These are phyloP conservation scores for Boechera divaricarpa DNA, from an alignment of 345 rosid genomes.

Conservation along the genomic window DNA sequence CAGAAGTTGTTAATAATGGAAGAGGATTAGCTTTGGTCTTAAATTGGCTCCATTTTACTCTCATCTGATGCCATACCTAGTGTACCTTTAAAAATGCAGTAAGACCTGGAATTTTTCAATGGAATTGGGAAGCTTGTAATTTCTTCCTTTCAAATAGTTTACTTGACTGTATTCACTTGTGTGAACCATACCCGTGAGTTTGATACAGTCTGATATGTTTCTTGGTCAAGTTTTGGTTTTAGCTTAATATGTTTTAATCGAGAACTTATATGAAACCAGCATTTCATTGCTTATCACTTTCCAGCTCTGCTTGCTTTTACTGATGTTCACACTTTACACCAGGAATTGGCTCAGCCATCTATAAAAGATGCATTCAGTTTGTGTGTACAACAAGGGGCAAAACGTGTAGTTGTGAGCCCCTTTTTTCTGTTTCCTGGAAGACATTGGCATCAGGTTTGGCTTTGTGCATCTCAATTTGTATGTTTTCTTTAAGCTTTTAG, in stretches of 20 bases:
- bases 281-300: neutral
- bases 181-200: neutral
- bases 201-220: neutral
- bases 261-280: neutral
- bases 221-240: slow-evolving; percentile 4
- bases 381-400: slow-evolving; percentile 79
- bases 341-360: slow-evolving; percentile 94
- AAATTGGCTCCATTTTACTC: neutral
- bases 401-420: slow-evolving; percentile 84
- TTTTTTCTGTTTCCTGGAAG: slow-evolving; percentile 94
- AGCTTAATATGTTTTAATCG: neutral
- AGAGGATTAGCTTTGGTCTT: slow-evolving; percentile 10
- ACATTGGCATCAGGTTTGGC: slow-evolving; percentile 86
- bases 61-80: neutral
- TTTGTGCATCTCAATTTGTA: slow-evolving; percentile 27
- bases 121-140: neutral
- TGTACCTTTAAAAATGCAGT: neutral
- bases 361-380: slow-evolving; percentile 75
- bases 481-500: slow-evolving; percentile 19
- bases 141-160: neutral
- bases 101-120: neutral
- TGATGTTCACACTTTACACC: slow-evolving; percentile 27
- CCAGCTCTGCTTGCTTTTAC: neutral
- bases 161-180: slow-evolving; percentile 9
- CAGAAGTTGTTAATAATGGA: neutral